Base-by-base conservation (phyloP, 805 yeast genomes). In the Kuraishia cidri region DNA sequence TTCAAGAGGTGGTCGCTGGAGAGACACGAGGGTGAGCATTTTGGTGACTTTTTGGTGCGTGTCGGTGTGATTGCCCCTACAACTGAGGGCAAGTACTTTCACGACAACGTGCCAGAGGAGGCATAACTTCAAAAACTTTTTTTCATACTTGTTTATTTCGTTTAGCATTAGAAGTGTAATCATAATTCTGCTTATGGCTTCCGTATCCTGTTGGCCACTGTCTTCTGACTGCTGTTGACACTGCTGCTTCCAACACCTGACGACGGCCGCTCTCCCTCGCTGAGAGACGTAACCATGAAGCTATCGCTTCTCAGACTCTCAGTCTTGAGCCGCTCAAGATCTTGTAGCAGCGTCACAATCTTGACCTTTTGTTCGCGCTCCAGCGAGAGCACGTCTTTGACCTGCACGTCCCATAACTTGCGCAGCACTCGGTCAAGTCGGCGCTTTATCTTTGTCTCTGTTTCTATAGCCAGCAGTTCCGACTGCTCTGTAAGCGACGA, bases 1-100 rank as follows among this genome's bases (percentile, higher is more conserved):
- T 87, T 90, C 66, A 84, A 86, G 69, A 76, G 84, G 59, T 90
- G 97, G 96, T 80, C 95, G 26, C 62, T 82, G 46, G 97, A 90
- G 60, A 78, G 97, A 62, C 55, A 70, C 28, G 94, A 87, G 7
- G 90, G 86, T 37, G 97, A 90, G 58, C 96, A 85, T 35, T 90
- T 90, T 49, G 97, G 97, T 52, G 97, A 90, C 55, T 90, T 83
- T 66, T 73, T 82, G 42, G 71, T 90, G 42, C 77, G 97, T 62
- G 70, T 65, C 31, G 95, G 94, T n/a, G 72, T 85, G 37, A 86
- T 90, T 52, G 79, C 77, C 49, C 92, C 88, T 40, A 88, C 97
- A 19, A 60, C 74, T 29, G 95, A 85, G 56, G 97, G 97, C 41
- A 84, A 80, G 56, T 79, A 74, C 55, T 88, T 92, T 85, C 95